Evolutionary conservation across 371 early-diverging fungal species (phyloP).

Genomic region (Mucor saturninus): DNA sequence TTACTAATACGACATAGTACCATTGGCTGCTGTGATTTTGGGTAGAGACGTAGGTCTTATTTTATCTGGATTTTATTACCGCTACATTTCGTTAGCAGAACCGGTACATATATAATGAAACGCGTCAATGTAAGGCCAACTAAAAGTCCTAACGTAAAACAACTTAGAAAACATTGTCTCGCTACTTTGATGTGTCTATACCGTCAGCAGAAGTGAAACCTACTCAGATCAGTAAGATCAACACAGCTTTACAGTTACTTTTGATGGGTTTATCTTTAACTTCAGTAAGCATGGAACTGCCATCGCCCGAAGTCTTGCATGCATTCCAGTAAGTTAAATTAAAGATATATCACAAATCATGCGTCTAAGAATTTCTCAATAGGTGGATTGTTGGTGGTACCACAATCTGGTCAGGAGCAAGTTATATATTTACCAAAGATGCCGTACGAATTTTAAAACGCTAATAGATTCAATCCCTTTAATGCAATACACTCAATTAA

Average conservation of each 20-base stretch:
- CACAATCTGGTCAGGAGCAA: constrained; percentile 81
- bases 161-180: constrained; percentile 74
- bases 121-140: no score
- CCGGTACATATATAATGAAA: constrained; percentile 59
- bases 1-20: constrained; percentile 42
- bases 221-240: constrained; percentile 86
- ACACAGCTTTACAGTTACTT: constrained; percentile 88
- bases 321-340: constrained; percentile 44
- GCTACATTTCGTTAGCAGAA: constrained; percentile 87
- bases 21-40: constrained; percentile 83
- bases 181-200: constrained; percentile 90
- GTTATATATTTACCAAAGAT: constrained; percentile 79
- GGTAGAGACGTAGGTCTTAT: constrained; percentile 87
- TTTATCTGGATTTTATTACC: constrained; percentile 79
- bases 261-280: constrained; percentile 82
- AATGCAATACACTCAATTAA: no score
- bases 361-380: constrained; percentile 8
- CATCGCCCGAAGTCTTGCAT: constrained; percentile 40
- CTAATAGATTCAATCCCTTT: neutral
- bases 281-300: constrained; percentile 37
- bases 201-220: constrained; percentile 93
- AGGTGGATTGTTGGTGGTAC: constrained; percentile 78
- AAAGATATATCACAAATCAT: neutral
- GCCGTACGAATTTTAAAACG: constrained; percentile 67
- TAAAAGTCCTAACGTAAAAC: no score